Evolutionary conservation across 2,329 filamentous ascomycete species (phyloP), one percentile per base, ranked within the genome.

Genomic region (Ophiostoma himal-ulmi): DNA sequence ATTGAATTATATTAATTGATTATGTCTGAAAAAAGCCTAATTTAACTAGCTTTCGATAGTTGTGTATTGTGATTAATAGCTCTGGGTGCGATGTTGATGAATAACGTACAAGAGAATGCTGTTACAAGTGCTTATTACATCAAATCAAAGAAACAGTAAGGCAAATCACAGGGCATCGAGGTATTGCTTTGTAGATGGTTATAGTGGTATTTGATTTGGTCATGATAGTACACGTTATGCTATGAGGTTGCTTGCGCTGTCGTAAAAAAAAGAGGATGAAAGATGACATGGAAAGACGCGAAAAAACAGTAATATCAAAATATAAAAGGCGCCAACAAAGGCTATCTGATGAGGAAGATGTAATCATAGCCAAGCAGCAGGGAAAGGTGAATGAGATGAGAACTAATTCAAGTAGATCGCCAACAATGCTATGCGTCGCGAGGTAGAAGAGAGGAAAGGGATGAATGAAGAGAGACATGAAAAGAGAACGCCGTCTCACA

Each of bases 401-500:
- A 22, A 39, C 3, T 54, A 22, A 68, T 62, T 22, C 44, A 48
- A 37, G 54, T 67, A 20, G 2, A 70, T 70, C 57, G 52, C 69
- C 69, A 26, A 22, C 22, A 34, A 44, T 39, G 64, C 36, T 39
- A 68, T 48, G 69, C 52, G 37, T 41, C 60, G 10, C 60, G 17
- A 67, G 64, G 30, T 11, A 34, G 57, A 52, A 30, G 22, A 57
- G 11, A 60, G 54, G 52, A 26, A 26, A 57, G 26, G 22, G 14
- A 26, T 7, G 26, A 26, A 13, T 68, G 22, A 57, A 14, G 52
- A 26, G 17, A 26, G 4, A 69, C 6, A 67, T 52, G 39, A 22
- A 65, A 65, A 52, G 30, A 67, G 54, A 52, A 70, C 65, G 39
- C 65, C 69, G 48, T 67, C 26, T 57, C 30, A 57, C 30, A 30